Evolutionary conservation across 75 land plant genomes (phyloP).

Genomic region (Adiantum capillusveneris): DNA sequence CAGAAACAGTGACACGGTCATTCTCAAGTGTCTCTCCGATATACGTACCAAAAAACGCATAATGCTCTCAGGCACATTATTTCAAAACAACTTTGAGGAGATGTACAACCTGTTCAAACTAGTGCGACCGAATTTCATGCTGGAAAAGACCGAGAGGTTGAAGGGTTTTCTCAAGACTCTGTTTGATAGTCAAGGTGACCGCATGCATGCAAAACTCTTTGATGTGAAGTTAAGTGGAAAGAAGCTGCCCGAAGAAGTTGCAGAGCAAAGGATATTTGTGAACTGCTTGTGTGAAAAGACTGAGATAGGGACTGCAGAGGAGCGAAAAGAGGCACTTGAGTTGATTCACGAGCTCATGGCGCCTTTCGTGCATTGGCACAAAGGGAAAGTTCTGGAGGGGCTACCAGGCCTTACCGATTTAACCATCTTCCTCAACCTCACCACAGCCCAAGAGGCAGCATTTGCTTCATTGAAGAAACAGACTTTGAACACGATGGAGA

Average conservation of each 20-base stretch:
- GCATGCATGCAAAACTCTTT: constrained; percentile 3
- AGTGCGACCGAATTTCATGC: constrained; percentile 56
- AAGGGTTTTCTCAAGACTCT: constrained; percentile 30
- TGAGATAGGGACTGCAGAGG: not conserved
- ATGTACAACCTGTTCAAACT: constrained; percentile 57
- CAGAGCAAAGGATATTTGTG: constrained; percentile 1
- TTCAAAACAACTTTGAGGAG: constrained; percentile 85
- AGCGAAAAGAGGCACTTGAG: not conserved
- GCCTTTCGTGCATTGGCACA: constrained; percentile 64
- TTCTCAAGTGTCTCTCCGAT: constrained; percentile 52
- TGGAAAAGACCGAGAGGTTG: not conserved
- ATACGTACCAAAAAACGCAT: constrained; percentile 69
- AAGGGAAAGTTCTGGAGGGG: constrained; percentile 30
- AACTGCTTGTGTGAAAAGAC: not conserved
- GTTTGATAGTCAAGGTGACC: not conserved
- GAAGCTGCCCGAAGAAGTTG: not conserved
- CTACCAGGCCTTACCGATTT: constrained; percentile 70
- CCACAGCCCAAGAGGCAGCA: constrained; percentile 32
- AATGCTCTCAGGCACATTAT: constrained; percentile 81
- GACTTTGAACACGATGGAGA: constrained; percentile 24
- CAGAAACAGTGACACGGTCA: constrained; percentile 61
- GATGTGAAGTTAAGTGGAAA: not conserved
- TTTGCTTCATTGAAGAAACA: constrained; percentile 16
- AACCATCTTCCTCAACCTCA: constrained; percentile 51
- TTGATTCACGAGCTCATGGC: constrained; percentile 21